Percentiles rank a stretch among this genome's conserved stretches.
Conservation (phyloP, 306 rosid genomes). For the Citrullus colocynthis region DNA sequence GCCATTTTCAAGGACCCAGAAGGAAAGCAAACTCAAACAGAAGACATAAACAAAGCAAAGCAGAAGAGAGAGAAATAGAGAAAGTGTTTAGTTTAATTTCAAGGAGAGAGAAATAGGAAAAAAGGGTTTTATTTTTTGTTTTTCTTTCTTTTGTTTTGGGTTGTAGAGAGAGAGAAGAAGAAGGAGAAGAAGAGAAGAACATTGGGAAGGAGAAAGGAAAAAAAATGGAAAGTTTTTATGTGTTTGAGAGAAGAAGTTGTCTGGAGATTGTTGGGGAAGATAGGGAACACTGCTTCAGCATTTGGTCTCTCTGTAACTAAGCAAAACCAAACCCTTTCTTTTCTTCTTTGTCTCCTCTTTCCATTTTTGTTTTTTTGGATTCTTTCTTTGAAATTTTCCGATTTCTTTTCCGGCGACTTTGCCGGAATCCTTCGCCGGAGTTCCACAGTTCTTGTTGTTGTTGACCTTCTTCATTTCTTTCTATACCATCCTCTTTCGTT, state of each 20-base stretch:
- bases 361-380: neutral
- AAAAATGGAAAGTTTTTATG: neutral
- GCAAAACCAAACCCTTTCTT: constrained; percentile 14
- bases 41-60: constrained; percentile 7
- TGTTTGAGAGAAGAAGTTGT: constrained; percentile 11
- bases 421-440: constrained; percentile 18
- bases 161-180: neutral
- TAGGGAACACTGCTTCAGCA: constrained; percentile 40
- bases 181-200: neutral
- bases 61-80: neutral
- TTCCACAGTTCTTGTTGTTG: neutral
- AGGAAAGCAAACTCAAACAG: neutral
- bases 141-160: neutral
- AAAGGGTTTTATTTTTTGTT: neutral
- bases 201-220: too few species aligned
- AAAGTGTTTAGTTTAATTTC: neutral
- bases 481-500: neutral
- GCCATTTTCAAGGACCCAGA: constrained; percentile 14
- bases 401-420: constrained; percentile 2
- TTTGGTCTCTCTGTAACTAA: constrained; percentile 38
- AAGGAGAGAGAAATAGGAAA: neutral
- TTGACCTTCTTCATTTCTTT: neutral
- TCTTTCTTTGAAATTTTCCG: neutral
- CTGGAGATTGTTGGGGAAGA: constrained; percentile 35
- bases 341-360: constrained; percentile 11